Base-by-base conservation (phyloP, 1,139 yeast species). In the Sugiyamaella paludigena region DNA sequence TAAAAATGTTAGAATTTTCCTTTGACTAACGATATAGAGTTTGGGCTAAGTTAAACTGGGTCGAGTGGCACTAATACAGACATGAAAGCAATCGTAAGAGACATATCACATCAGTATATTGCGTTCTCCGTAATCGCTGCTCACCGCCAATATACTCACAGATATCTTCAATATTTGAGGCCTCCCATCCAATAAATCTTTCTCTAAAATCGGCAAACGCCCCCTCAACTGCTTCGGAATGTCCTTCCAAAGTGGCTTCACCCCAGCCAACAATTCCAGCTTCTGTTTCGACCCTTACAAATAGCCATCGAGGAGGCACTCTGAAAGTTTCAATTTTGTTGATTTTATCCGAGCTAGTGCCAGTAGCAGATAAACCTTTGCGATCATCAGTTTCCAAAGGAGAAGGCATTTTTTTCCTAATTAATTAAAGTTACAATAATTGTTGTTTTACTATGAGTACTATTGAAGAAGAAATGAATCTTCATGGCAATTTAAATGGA, bases 201-300 rank as follows among this genome's bases (percentile, higher is more conserved):
- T 59, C 65, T 36, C 56, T 48, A 44, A 64, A 57, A 48, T 62
- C 66, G 24, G 56, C 64, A 41, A 64, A 55, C 1, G 67, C 62
- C 1, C 67, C 68, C 48, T 64, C 68, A 30, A 64, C 65, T 7
- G 68, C 66, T 40, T 63, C 67, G 13, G 59, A 38, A 41, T 63
- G 67, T 16, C 67, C 67, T 45, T 63, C 67, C 15, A 63, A 53
- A 15, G 67, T 57, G 19, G 56, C 63, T 48, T 63, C 67, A 35
- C 67, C 67, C 67, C 67, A 63, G 35, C 67, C 67, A 5, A 59
- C 63, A 37, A 56, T 56, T 38, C 67, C 67, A n/a, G 53, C 51
- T 39, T 55, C 63, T 30, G 63, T 58, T 43, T 59, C 63, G 32
- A 63, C 65, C 31, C 64, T 47, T 27, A 63, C 65, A 43, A 61